phyloP scores from a whole-genome alignment of 805 yeast species.

The Maudiozyma pseudohumilis region DNA sequence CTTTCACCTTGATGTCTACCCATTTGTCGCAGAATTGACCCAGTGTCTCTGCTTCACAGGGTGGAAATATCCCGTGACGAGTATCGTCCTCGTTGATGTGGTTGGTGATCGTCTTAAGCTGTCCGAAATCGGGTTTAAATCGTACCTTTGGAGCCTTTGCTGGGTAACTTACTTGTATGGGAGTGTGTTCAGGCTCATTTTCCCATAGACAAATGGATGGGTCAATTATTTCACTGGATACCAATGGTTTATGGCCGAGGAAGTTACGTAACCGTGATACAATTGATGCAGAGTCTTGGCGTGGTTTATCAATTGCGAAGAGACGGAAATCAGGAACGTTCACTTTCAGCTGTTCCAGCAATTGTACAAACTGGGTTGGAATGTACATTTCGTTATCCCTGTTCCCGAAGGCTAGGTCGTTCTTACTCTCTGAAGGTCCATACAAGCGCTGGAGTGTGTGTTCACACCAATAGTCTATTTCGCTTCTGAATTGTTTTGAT shows the following conservation, averaged over 20 bases:
- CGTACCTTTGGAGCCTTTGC: constrained; percentile 1
- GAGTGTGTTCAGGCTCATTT: neutral
- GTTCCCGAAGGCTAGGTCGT: constrained; percentile 2
- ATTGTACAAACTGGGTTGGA: constrained; percentile 22
- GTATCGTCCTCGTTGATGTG: neutral
- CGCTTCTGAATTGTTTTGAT: constrained; percentile 7
- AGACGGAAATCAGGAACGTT: constrained; percentile 22
- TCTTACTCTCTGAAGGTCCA: too few relatives aligned
- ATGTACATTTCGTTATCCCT: constrained; percentile 11
- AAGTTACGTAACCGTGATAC: neutral
- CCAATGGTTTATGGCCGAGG: constrained; percentile 1
- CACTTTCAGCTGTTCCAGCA: constrained; percentile 16
- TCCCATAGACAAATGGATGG: constrained; percentile 3
- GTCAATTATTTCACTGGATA: constrained; percentile 9
- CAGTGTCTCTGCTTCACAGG: constrained; percentile 15
- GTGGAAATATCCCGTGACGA: neutral
- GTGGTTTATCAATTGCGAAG: constrained; percentile 20
- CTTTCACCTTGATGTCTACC: constrained; percentile 10
- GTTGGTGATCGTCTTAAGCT: constrained; percentile 2
- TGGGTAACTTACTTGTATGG: neutral
- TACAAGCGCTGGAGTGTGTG: constrained; percentile 8
- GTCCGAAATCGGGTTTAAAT: constrained; percentile 12
- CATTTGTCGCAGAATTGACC: constrained; percentile 19
- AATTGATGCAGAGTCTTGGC: neutral
- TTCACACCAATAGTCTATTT: constrained; percentile 21